Evolutionary conservation across 768 basidiomycete genomes (phyloP).

Genomic region (Mycena polygramma): DNA sequence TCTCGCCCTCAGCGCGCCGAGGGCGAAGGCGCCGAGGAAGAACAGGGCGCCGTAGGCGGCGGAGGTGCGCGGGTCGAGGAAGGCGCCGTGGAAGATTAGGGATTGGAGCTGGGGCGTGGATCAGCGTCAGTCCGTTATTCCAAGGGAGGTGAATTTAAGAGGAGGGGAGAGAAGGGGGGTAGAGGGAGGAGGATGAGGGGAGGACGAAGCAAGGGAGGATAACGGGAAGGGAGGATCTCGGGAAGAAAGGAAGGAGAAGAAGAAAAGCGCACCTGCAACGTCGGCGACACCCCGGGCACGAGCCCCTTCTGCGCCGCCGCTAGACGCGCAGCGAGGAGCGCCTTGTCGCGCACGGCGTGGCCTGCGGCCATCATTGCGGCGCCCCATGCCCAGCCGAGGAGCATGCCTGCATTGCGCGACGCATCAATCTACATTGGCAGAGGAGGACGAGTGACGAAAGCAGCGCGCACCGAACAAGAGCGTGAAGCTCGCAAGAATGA

Average conservation of each 20-base stretch:
- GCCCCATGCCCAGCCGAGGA: conserved; percentile 63
- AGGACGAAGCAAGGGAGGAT: too few relatives aligned
- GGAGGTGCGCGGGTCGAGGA: conserved; percentile 58
- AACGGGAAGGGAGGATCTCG: too few relatives aligned
- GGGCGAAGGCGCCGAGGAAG: conserved; percentile 56
- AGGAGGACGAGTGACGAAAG: too few relatives aligned
- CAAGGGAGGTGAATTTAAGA: too few relatives aligned
- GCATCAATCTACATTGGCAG: too few relatives aligned
- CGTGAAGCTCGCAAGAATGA: conserved; percentile 50
- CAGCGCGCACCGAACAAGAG: conserved; percentile 49
- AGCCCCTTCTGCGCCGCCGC: conserved; percentile 51
- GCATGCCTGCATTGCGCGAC: conserved; percentile 50
- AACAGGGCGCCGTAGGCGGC: conserved; percentile 60
- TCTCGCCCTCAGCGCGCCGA: conserved; percentile 54
- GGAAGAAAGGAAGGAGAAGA: too few relatives aligned
- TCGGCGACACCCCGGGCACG: neutral
- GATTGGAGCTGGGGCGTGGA: conserved; percentile 47
- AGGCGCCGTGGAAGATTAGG: conserved; percentile 54
- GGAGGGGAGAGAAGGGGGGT: too few relatives aligned
- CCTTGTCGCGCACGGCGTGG: conserved; percentile 50
- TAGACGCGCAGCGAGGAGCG: conserved; percentile 49
- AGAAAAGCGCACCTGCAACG: conserved; percentile 25
- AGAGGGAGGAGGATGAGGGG: neutral
- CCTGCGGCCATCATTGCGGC: conserved; percentile 59
- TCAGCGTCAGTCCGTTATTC: conserved; percentile 20